Evolutionary conservation across 345 rosid genomes (phyloP).

Genomic region (Kernera saxatilis): DNA sequence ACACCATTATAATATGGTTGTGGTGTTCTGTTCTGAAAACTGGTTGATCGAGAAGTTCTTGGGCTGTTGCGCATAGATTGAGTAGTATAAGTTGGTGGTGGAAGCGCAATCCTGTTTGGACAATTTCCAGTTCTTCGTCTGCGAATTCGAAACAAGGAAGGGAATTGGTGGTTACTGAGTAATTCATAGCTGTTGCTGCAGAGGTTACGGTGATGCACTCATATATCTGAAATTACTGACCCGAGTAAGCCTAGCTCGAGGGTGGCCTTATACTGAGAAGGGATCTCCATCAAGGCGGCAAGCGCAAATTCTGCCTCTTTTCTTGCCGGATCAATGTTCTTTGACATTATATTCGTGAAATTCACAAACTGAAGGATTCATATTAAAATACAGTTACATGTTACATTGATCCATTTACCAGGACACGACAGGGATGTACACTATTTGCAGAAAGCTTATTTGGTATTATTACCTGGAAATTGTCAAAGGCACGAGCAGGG

Average conservation of each 20-base stretch:
- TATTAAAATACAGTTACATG: neutral
- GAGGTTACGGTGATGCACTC: neutral
- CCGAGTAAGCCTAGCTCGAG: slow-evolving; percentile 75
- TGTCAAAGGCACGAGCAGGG: slow-evolving; percentile 79
- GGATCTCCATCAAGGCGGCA: slow-evolving; percentile 90
- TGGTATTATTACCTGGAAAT: slow-evolving; percentile 46
- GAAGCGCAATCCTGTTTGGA: slow-evolving; percentile 62
- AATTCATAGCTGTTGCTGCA: neutral
- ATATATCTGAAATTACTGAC: slow-evolving; percentile 28
- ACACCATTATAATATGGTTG: slow-evolving; percentile 16
- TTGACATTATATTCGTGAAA: slow-evolving; percentile 82
- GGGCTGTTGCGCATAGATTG: slow-evolving; percentile 37
- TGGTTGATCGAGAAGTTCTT: slow-evolving; percentile 40
- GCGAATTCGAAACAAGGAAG: slow-evolving; percentile 15
- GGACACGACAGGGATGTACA: neutral
- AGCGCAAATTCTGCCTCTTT: slow-evolving; percentile 81
- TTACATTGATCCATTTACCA: neutral
- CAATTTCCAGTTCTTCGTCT: slow-evolving; percentile 42
- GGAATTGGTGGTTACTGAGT: neutral
- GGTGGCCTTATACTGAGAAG: slow-evolving; percentile 83
- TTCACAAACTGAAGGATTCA: slow-evolving; percentile 58
- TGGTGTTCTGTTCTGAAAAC: slow-evolving; percentile 22
- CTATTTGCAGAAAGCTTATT: neutral
- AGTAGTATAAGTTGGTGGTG: slow-evolving; percentile 54
- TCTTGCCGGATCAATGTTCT: slow-evolving; percentile 48